Conservation (phyloP, 2,329 filamentous ascomycete species). For the Hypomyces perniciosus region DNA sequence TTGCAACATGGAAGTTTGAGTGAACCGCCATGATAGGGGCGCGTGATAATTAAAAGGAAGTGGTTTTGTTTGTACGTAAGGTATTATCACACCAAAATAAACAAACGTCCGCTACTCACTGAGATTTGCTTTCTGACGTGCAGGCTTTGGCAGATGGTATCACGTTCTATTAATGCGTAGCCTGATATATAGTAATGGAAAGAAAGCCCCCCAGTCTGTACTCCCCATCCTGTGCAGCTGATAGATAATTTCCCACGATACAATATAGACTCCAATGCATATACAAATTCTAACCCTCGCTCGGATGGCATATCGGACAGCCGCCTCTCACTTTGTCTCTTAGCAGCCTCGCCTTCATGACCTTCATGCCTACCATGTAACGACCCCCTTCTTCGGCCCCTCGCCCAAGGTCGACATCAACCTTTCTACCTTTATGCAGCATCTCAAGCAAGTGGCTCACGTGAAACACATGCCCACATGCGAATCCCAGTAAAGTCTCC, state of each 20-base stretch:
- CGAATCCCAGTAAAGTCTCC: conserved; percentile 73
- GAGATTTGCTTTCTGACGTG: no score
- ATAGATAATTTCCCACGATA: neutral
- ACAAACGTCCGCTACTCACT: neutral
- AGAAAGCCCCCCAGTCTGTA: neutral
- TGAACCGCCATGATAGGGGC: neutral
- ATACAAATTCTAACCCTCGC: conserved; percentile 8
- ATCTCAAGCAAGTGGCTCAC: conserved; percentile 61
- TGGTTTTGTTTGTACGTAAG: neutral
- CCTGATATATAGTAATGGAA: neutral
- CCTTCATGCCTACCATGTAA: conserved; percentile 75
- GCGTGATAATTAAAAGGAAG: neutral
- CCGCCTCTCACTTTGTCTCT: conserved; percentile 62
- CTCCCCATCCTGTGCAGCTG: neutral
- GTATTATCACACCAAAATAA: neutral
- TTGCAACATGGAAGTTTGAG: neutral
- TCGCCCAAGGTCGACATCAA: conserved; percentile 42
- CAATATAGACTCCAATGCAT: conserved; percentile 3
- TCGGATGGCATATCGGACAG: conserved; percentile 52
- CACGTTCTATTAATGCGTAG: neutral
- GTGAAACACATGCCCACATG: conserved; percentile 78
- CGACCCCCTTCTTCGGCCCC: conserved; percentile 39
- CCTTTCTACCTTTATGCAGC: conserved; percentile 39
- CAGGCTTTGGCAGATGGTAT: neutral
- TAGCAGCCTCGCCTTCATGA: conserved; percentile 76